Evolutionary conservation across 208 protist species (phyloP), one percentile per base, ranked within the genome.

Genomic region (Trypanosoma avium): DNA sequence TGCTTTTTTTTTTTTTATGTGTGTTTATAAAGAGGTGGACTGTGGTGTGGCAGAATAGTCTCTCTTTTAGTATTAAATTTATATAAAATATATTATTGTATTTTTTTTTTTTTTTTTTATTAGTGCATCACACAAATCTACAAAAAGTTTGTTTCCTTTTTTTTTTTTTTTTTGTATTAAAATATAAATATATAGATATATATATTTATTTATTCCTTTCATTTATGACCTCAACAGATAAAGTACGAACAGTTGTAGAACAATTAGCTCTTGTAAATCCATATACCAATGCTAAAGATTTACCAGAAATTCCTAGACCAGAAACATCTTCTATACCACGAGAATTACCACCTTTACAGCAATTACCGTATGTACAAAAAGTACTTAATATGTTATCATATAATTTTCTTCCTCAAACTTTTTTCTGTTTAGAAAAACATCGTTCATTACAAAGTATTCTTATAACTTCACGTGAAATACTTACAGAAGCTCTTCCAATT

Each of bases 371-470:
- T 46, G 77, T 97, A 27, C 92, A 97, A 60, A 64, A 84, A 43
- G 62, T 88, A 36, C 71, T 97, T 0, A 82, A 79, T 49, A 61
- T 62, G 24, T 81, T 97, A 40, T 75, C 75, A 42, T 97, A 97
- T 81, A 97, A 97, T 61, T 91, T 93, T 72, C 81, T 97, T 19
- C 90, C 89, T 0, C 83, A 77, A 42, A 95, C 89, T 17, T 97
- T 97, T 59, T 97, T 96, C 57, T 89, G 77, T 47, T 66, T 94
- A n/a, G 79, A 90, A 43, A 97, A 96, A 73, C 81, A 89, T 54
- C 84, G 93, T 19, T 79, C 93, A 0, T 66, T 97, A 65, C 73
- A 87, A 57, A 91, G 84, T 48, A 91, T 97, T 54, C 48, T 96
- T 3, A 19, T 81, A 22, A 96, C 90, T 10, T 87, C 76, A 24